Evolutionary conservation across 2,329 filamentous ascomycete genomes (phyloP).

Genomic region (Zasmidium citrigriseum): DNA sequence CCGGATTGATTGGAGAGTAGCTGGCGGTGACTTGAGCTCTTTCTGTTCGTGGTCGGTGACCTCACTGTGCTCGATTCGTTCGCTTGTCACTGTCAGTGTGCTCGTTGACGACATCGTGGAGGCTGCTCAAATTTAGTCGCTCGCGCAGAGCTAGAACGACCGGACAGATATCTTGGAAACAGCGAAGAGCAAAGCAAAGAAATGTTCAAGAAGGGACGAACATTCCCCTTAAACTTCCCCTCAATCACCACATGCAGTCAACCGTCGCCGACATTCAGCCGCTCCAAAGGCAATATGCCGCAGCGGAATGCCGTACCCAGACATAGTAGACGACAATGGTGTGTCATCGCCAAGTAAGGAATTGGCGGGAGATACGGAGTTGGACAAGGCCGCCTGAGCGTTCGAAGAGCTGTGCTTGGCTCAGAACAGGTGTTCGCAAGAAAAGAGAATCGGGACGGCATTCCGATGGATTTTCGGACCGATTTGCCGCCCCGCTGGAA

Average conservation of each 20-base stretch:
- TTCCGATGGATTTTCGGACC: not conserved
- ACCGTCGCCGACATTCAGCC: not conserved
- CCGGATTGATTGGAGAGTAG: not conserved
- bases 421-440: not conserved
- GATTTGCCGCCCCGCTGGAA: not conserved
- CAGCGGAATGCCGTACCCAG: not conserved
- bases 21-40: constrained; percentile 3
- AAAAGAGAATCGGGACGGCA: not conserved
- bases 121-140: not conserved
- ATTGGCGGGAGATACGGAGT: not conserved
- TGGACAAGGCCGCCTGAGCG: not conserved
- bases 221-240: not conserved
- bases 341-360: not conserved
- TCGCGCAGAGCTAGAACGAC: too few species aligned
- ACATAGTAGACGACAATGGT: not conserved
- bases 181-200: too few species aligned
- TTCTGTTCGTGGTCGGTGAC: not conserved
- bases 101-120: not conserved
- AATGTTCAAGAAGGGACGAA: not conserved
- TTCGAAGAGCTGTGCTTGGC: not conserved
- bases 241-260: too few species aligned
- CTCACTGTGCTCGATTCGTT: not conserved
- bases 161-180: too few species aligned
- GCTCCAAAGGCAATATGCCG: not conserved
- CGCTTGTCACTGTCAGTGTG: not conserved